Percentiles rank a stretch among this genome's conserved stretches.
These are phyloP conservation scores for Eimeria tenella DNA, from an alignment of 169 alveolate genomes.

Conservation along the genomic window DNA sequence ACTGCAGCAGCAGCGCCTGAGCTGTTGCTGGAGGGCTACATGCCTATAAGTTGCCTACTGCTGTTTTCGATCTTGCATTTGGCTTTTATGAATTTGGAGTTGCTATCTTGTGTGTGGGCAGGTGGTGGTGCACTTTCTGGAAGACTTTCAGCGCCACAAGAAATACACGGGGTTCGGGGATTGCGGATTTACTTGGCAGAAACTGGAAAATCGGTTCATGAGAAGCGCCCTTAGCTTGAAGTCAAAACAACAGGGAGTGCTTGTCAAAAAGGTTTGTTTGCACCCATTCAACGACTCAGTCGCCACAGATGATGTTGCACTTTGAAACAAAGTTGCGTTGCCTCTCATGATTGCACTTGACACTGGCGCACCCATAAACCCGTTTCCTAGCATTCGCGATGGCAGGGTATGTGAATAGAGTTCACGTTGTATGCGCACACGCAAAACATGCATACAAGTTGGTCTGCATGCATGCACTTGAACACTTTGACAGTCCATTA, in stretches of 20 bases:
- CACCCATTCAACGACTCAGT: not conserved
- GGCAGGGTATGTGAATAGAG: not conserved
- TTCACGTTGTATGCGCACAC: not conserved
- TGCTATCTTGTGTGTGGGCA: not conserved
- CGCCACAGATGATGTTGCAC: not conserved
- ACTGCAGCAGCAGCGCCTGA: no score
- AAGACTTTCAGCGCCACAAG: constrained; percentile 77
- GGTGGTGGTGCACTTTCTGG: constrained; percentile 80
- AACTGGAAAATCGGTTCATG: constrained; percentile 68
- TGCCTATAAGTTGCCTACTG: no score
- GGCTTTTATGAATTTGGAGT: not conserved
- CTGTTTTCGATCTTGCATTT: no score
- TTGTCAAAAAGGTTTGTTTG: constrained; percentile 56
- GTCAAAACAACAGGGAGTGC: constrained; percentile 59
- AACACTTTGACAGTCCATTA: not conserved
- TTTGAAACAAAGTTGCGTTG: no score
- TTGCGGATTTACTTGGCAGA: constrained; percentile 78
- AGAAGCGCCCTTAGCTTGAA: constrained; percentile 60
- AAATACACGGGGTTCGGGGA: constrained; percentile 81
- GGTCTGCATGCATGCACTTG: not conserved
- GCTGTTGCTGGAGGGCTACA: no score
- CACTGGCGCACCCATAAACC: no score
- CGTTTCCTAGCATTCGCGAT: not conserved
- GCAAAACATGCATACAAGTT: not conserved
- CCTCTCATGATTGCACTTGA: no score